Conservation (phyloP, 2,329 filamentous ascomycete species). For the Helotiales sp. region DNA sequence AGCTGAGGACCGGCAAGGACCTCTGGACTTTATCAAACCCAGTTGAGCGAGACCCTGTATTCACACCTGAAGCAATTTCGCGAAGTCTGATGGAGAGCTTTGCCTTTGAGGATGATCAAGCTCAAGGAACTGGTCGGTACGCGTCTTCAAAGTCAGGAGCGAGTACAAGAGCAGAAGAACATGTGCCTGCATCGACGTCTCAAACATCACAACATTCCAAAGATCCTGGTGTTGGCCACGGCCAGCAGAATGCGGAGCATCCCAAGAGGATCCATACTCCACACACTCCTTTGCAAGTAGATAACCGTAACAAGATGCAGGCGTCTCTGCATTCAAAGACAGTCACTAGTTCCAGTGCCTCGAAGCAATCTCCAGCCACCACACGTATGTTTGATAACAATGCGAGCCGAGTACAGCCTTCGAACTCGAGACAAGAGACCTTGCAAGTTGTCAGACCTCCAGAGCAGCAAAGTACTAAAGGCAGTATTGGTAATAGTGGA, state of each 20-base stretch:
- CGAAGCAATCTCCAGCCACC: no score
- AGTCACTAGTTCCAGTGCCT: no score
- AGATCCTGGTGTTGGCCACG: no score
- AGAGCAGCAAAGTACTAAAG: neutral
- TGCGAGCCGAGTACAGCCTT: neutral
- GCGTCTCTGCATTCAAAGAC: no score
- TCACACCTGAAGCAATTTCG: neutral
- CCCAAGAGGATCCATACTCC: no score
- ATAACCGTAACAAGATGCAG: no score
- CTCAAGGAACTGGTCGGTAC: neutral
- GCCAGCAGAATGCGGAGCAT: no score
- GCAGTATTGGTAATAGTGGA: neutral
- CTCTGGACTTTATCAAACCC: constrained; percentile 5
- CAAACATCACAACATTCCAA: no score
- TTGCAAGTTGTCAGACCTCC: neutral
- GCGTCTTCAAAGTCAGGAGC: neutral
- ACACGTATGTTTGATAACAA: no score
- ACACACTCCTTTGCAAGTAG: no score
- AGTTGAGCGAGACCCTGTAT: neutral
- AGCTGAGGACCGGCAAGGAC: neutral
- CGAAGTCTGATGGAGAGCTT: constrained; percentile 4
- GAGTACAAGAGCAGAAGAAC: neutral
- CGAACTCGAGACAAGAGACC: neutral
- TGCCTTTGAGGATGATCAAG: neutral
- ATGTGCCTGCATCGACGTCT: no score